phyloP scores from a whole-genome alignment of 2,329 filamentous ascomycete species.

The Pseudogymnoascus sp. region DNA sequence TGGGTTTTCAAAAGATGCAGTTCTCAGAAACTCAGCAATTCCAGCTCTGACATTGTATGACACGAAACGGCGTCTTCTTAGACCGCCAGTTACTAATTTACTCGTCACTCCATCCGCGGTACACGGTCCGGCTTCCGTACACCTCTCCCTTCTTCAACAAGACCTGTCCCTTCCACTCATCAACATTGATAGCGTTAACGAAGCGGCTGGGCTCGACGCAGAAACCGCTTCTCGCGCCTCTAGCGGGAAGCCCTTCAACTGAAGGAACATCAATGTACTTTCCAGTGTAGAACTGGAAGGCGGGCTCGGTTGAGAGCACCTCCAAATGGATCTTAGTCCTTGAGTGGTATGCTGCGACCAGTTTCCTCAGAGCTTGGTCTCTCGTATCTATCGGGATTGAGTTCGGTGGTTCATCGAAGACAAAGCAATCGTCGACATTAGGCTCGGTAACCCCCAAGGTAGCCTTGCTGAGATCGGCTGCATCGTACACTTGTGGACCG shows the following conservation, averaged over 20 bases:
- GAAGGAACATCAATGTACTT: slow-evolving; percentile 71
- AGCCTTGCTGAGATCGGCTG: slow-evolving; percentile 61
- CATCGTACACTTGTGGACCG: slow-evolving; percentile 50
- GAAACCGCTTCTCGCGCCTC: slow-evolving; percentile 65
- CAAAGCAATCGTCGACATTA: slow-evolving; percentile 84
- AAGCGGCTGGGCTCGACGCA: slow-evolving; percentile 89
- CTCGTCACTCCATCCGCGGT: slow-evolving; percentile 68
- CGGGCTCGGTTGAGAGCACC: slow-evolving; percentile 83
- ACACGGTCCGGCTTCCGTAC: slow-evolving; percentile 75
- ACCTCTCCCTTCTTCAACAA: slow-evolving; percentile 75
- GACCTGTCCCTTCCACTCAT: slow-evolving; percentile 70
- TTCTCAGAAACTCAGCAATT: neutral
- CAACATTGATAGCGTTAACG: slow-evolving; percentile 78
- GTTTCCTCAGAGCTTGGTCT: slow-evolving; percentile 49
- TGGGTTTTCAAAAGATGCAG: neutral
- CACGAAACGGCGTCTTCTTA: neutral
- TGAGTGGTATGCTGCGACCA: slow-evolving; percentile 67
- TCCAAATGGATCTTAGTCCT: slow-evolving; percentile 71
- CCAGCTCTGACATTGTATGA: neutral
- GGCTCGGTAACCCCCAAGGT: slow-evolving; percentile 57
- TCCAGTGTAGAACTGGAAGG: slow-evolving; percentile 95
- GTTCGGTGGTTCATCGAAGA: slow-evolving; percentile 41
- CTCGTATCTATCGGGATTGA: slow-evolving; percentile 43
- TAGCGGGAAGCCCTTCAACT: slow-evolving; percentile 48
- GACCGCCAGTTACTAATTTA: neutral